Evolutionary conservation across 352 stramenopile species (phyloP), one percentile per base, ranked within the genome.

Genomic region (Blastocystis hominis): DNA sequence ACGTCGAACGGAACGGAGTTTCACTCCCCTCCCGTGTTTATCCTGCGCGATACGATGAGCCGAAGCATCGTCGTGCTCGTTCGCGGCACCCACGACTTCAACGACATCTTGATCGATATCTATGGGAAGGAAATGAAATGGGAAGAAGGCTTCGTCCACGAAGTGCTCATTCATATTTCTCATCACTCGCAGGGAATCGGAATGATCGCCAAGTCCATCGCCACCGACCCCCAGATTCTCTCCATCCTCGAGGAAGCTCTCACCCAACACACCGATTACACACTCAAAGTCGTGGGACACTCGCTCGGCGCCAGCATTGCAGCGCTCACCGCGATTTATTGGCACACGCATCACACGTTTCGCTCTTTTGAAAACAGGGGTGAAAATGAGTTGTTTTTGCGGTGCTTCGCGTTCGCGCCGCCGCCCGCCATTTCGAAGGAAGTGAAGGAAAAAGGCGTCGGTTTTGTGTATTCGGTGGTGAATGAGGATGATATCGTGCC

Each of bases 401-500:
- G 44, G 6, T 80, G 70, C 50, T 80, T 80, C 44, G 70, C 70
- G 42, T 80, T 66, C 42, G 70, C 70, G 3, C 70, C 70, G 50
- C 76, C 76, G 17, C 76, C 76, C 15, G 17, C 20, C 4, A 20
- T 86, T 36, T 86, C 76, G 7, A 69, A 61, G 36, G 63, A 86
- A 40, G 44, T 86, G 10, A 55, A 59, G 59, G 63, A 86, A 40
- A 86, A 86, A 46, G 76, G 76, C 3, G 63, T 76, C 20, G 59
- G 63, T 7, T 86, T 46, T 77, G 42, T 86, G 30, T 86, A 86
- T 36, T 47, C 20, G 3, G 20, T 86, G 30, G 63, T 86, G n/a
- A 86, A 86, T 36, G 76, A 86, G 47, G 76, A 86, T 75, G 76
- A 86, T n/a, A 76, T 72, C 9, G 63, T 86, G 6, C 76, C 76